Evolutionary conservation across 2,329 filamentous ascomycete genomes (phyloP), one percentile per base, ranked within the genome.

Genomic region (Zalaria obscura): DNA sequence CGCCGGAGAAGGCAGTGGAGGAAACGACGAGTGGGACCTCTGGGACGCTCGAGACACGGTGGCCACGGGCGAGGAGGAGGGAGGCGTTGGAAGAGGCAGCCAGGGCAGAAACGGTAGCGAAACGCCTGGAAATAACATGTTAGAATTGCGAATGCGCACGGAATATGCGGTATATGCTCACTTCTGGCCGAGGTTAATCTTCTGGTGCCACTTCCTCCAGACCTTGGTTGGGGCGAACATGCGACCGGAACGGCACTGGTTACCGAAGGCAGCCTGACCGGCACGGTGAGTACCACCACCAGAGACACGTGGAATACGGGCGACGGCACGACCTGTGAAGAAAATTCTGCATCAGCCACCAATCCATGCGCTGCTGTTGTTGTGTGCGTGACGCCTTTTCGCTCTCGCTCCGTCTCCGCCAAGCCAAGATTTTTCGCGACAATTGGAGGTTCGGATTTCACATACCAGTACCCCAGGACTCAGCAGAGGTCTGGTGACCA

Each of bases 221-320:
- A 94, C 83, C 83, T 98, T 98, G 73, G 91, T 98, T 56, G 91
- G 91, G 58, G 91, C 91, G 75, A 98, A 98, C 91, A 98, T 98
- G 75, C 91, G 91, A 76, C 93, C 91, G 66, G 89, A 94, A 69
- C 91, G 88, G 76, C 91, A 98, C 87, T 89, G 87, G 84, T 98
- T 98, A 86, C 91, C 91, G 72, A 96, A 98, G 59, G 91, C 91
- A 70, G 91, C 91, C 78, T 98, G 91, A 76, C 91, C 91, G 65
- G 91, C 91, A 78, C 91, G 89, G 82, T 98, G 91, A 68, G 91
- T 98, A 86, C 91, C 91, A 76, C 91, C 89, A 80, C 91, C 91
- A 66, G 91, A 96, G 69, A 98, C 91, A 95, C 91, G 91, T 64
- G 93, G 91, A 63, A 98, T 98, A 96, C 91, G 91, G 69, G 91